Conservation (phyloP, 2,329 filamentous ascomycete genomes). For the Westerdykella aurantiaca region DNA sequence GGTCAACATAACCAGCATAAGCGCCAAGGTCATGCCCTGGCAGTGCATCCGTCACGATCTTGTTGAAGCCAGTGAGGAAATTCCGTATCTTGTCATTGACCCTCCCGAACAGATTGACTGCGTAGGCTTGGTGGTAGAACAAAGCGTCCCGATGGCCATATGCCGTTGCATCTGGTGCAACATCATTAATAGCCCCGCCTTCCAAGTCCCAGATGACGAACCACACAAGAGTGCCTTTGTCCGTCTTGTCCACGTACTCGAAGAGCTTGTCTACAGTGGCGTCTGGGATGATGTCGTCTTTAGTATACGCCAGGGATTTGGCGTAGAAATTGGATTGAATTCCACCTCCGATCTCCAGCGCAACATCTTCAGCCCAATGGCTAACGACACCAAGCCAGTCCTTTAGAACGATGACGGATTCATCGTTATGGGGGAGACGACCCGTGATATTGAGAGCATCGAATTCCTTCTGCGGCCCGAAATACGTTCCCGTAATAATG, state of each 20-base stretch:
- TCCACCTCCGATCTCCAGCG: conserved; percentile 24
- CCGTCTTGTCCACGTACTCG: conserved; percentile 22
- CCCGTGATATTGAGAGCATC: conserved; percentile 28
- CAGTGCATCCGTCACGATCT: conserved; percentile 28
- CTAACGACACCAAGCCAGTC: conserved; percentile 28
- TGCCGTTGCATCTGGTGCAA: conserved; percentile 26
- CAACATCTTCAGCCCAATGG: conserved; percentile 30
- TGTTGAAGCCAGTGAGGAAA: conserved; percentile 40
- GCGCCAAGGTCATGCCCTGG: conserved; percentile 37
- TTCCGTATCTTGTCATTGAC: conserved; percentile 33
- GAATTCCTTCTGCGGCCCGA: conserved; percentile 28
- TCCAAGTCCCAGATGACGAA: conserved; percentile 34
- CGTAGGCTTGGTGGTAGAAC: conserved; percentile 37
- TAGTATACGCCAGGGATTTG: conserved; percentile 30
- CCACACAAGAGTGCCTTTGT: conserved; percentile 31
- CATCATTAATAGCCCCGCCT: conserved; percentile 30
- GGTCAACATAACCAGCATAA: conserved; percentile 51
- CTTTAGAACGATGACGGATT: conserved; percentile 22
- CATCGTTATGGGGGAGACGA: conserved; percentile 17
- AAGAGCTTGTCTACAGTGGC: conserved; percentile 29
- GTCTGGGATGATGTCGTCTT: conserved; percentile 27
- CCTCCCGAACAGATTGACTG: conserved; percentile 26
- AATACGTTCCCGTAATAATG: conserved; percentile 31
- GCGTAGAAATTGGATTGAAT: conserved; percentile 32
- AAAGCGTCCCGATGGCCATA: conserved; percentile 31